Evolutionary conservation across 2,329 filamentous ascomycete genomes (phyloP).

Genomic region (Beauveria pseudobassiana): DNA sequence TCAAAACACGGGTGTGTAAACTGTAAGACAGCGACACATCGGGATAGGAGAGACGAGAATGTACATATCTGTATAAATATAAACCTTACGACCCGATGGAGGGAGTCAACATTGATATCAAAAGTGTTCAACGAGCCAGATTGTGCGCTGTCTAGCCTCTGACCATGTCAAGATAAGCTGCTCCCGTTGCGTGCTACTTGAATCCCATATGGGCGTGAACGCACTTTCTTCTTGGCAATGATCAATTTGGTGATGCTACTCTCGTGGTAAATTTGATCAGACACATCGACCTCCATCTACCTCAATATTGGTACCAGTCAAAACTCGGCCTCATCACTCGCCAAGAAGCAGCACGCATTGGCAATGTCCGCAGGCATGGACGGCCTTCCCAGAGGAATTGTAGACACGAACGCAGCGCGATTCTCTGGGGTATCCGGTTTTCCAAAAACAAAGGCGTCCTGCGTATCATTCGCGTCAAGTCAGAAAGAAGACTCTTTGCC

Average conservation of each 20-base stretch:
- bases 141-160: too few species aligned
- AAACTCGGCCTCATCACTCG: constrained; percentile 65
- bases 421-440: constrained; percentile 57
- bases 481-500: background rate
- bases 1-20: background rate
- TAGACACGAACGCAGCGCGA: constrained; percentile 44
- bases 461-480: background rate
- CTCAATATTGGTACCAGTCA: constrained; percentile 65
- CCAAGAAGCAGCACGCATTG: constrained; percentile 62
- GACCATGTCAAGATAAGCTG: too few species aligned
- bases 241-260: too few species aligned
- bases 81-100: too few species aligned
- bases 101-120: too few species aligned
- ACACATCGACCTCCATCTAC: constrained; percentile 25
- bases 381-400: constrained; percentile 46
- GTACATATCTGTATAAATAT: background rate
- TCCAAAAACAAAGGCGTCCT: constrained; percentile 44
- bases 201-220: too few species aligned
- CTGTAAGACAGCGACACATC: background rate
- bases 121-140: too few species aligned
- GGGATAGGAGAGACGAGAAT: background rate
- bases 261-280: constrained; percentile 1
- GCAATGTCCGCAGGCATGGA: constrained; percentile 59
- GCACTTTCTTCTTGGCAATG: too few species aligned
- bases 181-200: too few species aligned